A percentile compares a stretch with the other conserved stretches of the same genome.
phyloP scores from a whole-genome alignment of 768 basidiomycete species.

The Lactifluus hygrophoroides region DNA sequence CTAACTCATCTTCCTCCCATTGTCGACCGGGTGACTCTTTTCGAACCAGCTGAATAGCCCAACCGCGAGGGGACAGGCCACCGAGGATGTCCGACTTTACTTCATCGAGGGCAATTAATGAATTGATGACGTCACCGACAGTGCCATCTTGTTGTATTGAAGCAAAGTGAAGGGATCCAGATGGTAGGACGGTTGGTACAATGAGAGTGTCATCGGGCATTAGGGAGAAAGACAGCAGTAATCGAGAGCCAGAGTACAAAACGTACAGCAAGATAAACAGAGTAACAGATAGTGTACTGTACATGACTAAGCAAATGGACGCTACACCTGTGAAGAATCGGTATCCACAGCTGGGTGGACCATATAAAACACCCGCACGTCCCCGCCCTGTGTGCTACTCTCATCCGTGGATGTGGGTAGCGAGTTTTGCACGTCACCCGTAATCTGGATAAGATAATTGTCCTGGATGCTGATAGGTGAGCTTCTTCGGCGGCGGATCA shows the following conservation, averaged over 20 bases:
- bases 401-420: slow-evolving; percentile 56
- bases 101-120: slow-evolving; percentile 38
- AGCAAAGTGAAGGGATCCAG: slow-evolving; percentile 54
- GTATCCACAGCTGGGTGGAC: slow-evolving; percentile 84
- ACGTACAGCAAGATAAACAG: neutral
- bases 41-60: slow-evolving; percentile 63
- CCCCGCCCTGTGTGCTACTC: slow-evolving; percentile 46
- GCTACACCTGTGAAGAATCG: slow-evolving; percentile 30
- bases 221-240: neutral
- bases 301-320: slow-evolving; percentile 12
- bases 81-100: slow-evolving; percentile 48
- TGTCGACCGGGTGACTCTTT: slow-evolving; percentile 47
- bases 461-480: slow-evolving; percentile 42
- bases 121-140: slow-evolving; percentile 51
- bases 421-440: slow-evolving; percentile 76
- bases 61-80: slow-evolving; percentile 47
- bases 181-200: slow-evolving; percentile 51
- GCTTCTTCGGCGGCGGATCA: neutral
- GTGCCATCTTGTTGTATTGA: slow-evolving; percentile 45
- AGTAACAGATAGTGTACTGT: neutral
- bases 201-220: slow-evolving; percentile 42
- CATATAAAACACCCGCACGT: slow-evolving; percentile 75
- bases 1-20: slow-evolving; percentile 69
- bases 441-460: slow-evolving; percentile 74
- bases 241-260: neutral